Evolutionary conservation across 2,329 filamentous ascomycete species (phyloP).

Genomic region (Talaromyces albobiverticillius): DNA sequence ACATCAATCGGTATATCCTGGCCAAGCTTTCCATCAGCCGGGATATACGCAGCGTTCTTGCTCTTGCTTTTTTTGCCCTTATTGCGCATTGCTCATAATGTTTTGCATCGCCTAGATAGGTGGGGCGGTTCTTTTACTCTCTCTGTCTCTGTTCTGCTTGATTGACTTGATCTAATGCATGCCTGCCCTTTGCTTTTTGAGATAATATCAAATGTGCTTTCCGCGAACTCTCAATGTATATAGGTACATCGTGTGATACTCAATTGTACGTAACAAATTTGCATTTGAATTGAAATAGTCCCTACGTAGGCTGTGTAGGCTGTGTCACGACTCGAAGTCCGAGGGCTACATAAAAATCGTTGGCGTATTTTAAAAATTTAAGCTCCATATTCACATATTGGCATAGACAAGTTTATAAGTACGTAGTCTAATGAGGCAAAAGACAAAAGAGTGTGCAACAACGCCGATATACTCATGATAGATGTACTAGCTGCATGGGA

Average conservation of each 20-base stretch:
- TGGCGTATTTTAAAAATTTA: too few species aligned
- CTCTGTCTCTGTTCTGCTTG: background rate
- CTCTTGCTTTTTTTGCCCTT: background rate
- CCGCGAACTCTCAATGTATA: background rate
- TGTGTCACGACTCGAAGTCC: too few species aligned
- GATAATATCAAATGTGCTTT: conserved; percentile 1
- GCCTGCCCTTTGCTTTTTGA: background rate
- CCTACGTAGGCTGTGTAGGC: too few species aligned
- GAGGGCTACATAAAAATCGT: too few species aligned
- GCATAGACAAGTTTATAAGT: conserved; percentile 1
- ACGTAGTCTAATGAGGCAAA: background rate
- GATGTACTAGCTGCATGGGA: conserved; percentile 1
- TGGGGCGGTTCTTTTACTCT: background rate
- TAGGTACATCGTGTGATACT: conserved; percentile 5
- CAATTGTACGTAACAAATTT: background rate
- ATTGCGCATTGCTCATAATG: background rate
- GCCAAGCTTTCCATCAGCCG: too few species aligned
- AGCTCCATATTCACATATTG: background rate
- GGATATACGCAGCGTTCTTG: conserved; percentile 4
- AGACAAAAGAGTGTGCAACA: conserved; percentile 7
- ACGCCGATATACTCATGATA: conserved; percentile 10
- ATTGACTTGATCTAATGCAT: background rate
- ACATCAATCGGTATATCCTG: too few species aligned
- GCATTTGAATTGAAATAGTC: background rate
- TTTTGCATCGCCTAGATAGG: background rate